Evolutionary conservation across 345 rosid species (phyloP).

Genomic region (Streptanthus diversifolius): DNA sequence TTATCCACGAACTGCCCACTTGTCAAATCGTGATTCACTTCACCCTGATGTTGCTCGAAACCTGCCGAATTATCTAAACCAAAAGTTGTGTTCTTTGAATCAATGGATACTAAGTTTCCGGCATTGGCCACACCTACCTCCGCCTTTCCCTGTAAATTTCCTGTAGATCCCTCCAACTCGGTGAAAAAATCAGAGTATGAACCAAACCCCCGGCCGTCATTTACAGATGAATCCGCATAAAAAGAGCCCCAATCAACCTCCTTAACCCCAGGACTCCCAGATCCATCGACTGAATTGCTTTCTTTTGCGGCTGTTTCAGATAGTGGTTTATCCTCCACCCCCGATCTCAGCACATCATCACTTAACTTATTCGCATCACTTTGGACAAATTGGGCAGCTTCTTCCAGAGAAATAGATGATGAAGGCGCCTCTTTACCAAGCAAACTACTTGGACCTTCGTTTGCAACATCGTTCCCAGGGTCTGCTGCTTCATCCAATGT

Average conservation of each 20-base stretch:
- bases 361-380: conserved; percentile 23
- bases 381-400: conserved; percentile 24
- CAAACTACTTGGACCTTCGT: conserved; percentile 15
- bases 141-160: conserved; percentile 38
- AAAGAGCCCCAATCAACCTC: conserved; percentile 92
- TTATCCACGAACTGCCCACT: conserved; percentile 50
- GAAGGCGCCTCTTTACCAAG: conserved; percentile 8
- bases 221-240: conserved; percentile 52
- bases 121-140: conserved; percentile 31
- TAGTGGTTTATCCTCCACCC: conserved; percentile 5
- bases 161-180: conserved; percentile 45
- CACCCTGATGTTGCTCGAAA: conserved; percentile 26
- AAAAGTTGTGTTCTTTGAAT: conserved; percentile 20
- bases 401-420: conserved; percentile 16
- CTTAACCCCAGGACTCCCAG: conserved; percentile 54
- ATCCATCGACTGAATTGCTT: conserved; percentile 34
- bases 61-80: conserved; percentile 39
- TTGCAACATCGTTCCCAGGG: conserved; percentile 27
- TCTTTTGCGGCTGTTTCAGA: conserved; percentile 24
- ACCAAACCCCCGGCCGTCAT: conserved; percentile 56
- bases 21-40: conserved; percentile 28
- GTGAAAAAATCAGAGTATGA: conserved; percentile 75
- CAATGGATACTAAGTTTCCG: conserved; percentile 20
- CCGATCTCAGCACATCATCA: conserved; percentile 31
- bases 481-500: conserved; percentile 28